Evolutionary conservation across 2,329 filamentous ascomycete species (phyloP).

Genomic region (Colletotrichum neosansevieriae): DNA sequence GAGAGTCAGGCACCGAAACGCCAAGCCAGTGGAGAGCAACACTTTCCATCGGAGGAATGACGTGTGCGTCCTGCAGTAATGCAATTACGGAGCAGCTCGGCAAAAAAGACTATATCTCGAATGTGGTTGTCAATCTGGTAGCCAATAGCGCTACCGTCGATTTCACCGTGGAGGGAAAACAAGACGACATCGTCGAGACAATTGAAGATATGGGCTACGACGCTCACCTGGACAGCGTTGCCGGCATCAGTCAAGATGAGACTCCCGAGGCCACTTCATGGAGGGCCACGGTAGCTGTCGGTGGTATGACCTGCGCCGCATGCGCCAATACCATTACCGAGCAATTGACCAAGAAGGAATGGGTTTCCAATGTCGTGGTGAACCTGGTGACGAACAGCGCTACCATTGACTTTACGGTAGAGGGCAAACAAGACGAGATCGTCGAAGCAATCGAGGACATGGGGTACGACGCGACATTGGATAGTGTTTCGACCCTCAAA

Average conservation of each 20-base stretch:
- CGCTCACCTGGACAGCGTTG: constrained; percentile 66
- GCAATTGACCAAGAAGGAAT: constrained; percentile 67
- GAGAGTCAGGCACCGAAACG: constrained; percentile 16
- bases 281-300: constrained; percentile 69
- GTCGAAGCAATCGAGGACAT: constrained; percentile 61
- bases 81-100: constrained; percentile 70
- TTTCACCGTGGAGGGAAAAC: constrained; percentile 55
- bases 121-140: constrained; percentile 72
- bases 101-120: constrained; percentile 68
- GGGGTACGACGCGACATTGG: constrained; percentile 70
- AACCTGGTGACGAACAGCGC: constrained; percentile 72
- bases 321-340: constrained; percentile 74
- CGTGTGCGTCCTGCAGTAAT: constrained; percentile 76
- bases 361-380: constrained; percentile 64
- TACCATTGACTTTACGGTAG: constrained; percentile 59
- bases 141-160: constrained; percentile 75
- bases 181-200: constrained; percentile 54
- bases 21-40: constrained; percentile 58
- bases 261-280: constrained; percentile 60
- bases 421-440: constrained; percentile 39
- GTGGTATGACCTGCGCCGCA: constrained; percentile 80
- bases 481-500: constrained; percentile 54
- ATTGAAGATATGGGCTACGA: constrained; percentile 77
- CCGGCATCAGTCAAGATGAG: constrained; percentile 57
- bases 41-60: constrained; percentile 79